Evolutionary conservation across 2,329 filamentous ascomycete genomes (phyloP).

Genomic region (Podosphaera fusca): DNA sequence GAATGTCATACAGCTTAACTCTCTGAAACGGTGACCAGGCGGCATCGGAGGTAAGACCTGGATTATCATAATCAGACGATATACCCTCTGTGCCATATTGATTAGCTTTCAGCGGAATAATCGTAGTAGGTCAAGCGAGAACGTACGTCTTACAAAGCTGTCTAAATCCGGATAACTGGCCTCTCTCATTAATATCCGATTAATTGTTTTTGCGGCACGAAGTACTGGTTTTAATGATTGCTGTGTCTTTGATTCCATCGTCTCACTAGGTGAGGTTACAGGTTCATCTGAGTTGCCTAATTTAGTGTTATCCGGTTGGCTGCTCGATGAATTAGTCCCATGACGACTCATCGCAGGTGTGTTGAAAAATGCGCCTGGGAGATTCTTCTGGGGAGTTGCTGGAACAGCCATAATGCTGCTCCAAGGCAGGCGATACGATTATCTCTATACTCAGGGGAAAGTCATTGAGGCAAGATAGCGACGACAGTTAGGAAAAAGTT

Average conservation of each 20-base stretch:
- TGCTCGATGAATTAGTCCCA: conserved; percentile 21
- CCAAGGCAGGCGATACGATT: no score
- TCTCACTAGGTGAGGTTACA: background rate
- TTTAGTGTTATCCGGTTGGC: conserved; percentile 11
- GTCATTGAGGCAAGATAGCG: no score
- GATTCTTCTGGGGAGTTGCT: conserved; percentile 42
- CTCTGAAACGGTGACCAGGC: conserved; percentile 82
- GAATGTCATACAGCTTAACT: conserved; percentile 68
- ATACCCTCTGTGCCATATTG: conserved; percentile 40
- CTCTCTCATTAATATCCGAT: conserved; percentile 52
- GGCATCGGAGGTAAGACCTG: conserved; percentile 28
- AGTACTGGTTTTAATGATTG: conserved; percentile 42
- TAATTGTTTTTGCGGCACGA: conserved; percentile 65
- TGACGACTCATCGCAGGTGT: conserved; percentile 40
- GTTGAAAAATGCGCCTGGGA: conserved; percentile 54
- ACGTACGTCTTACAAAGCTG: conserved; percentile 68
- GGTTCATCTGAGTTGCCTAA: background rate
- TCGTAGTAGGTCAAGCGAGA: background rate
- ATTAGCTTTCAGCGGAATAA: conserved; percentile 11
- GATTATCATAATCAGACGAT: conserved; percentile 77
- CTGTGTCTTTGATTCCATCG: conserved; percentile 7
- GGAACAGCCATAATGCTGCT: conserved; percentile 1
- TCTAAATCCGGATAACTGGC: conserved; percentile 73
- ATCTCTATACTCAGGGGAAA: no score
- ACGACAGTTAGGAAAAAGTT: no score